These are phyloP conservation scores for Chaetomium strumarium DNA, from an alignment of 2,329 filamentous ascomycete genomes.

Conservation along the genomic window DNA sequence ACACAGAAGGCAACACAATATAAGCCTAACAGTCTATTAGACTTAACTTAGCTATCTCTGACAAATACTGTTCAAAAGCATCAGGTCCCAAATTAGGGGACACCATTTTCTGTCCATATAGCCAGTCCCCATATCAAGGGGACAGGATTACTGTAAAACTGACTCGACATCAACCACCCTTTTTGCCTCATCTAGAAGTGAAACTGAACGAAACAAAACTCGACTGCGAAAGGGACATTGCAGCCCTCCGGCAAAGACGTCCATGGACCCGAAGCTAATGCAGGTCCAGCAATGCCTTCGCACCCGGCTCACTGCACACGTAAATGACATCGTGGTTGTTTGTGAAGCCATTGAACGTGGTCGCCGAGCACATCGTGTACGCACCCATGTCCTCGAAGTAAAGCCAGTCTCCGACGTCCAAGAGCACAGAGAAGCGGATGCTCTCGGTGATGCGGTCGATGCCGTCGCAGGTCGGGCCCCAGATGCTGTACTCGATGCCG, in stretches of 20 bases:
- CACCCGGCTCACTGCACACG: slow-evolving; percentile 88
- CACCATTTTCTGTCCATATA: neutral
- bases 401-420: slow-evolving; percentile 94
- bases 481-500: slow-evolving; percentile 83
- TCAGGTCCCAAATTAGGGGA: neutral
- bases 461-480: slow-evolving; percentile 96
- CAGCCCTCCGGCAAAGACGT: neutral
- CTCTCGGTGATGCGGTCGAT: slow-evolving; percentile 90
- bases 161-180: neutral
- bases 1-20: no score
- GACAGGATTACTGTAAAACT: neutral
- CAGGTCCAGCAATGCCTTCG: slow-evolving; percentile 59
- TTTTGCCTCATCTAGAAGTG: neutral
- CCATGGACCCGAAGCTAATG: neutral
- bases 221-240: neutral
- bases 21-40: no score
- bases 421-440: slow-evolving; percentile 66
- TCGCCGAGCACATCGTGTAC: slow-evolving; percentile 97
- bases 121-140: neutral
- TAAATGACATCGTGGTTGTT: slow-evolving; percentile 91
- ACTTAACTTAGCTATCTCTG: no score
- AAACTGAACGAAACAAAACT: slow-evolving; percentile 2
- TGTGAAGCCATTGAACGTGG: slow-evolving; percentile 94
- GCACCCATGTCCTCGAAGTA: slow-evolving; percentile 99
- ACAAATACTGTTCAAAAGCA: neutral